Base-by-base conservation (phyloP, 345 rosid genomes). In the Cardiospermum halicacabum region DNA sequence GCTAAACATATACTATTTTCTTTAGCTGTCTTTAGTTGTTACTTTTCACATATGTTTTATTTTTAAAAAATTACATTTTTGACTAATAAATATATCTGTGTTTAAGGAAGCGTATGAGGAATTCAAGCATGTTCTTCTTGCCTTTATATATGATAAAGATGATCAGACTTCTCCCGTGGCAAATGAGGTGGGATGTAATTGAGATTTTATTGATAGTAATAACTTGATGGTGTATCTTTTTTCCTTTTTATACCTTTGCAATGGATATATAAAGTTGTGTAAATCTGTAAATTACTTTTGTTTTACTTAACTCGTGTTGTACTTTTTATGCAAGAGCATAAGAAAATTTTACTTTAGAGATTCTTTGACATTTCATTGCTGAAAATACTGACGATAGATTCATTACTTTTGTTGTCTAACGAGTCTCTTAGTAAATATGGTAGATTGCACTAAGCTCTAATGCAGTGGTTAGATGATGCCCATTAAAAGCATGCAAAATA, bases 31-130 rank as follows among this genome's bases (percentile, higher is more conserved):
- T 24, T 26, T 36, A 34, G 6, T n/a, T 64, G 10, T 25, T 24
- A 34, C 15, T 28, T 36, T 56, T 53, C 24, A 40, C 32, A 37
- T 57, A 31, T 62, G 19, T 50, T 8, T 25, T 51, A 47, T 53
- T 10, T 54, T 39, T 32, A 4, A 32, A 32, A 4, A 0, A 32
- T 32, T 32, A 15, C 16, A 24, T 24, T 15, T 74, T 78, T 86
- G 71, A 82, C 40, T 43, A 60, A 53, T 60, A 22, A 58, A 21
- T 61, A 22, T 71, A 39, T 75, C n/a, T 75, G 75, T 76, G 59
- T 72, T 85, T 74, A 85, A 90, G 98, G 98, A 93, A 88, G 95
- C 98, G 32, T 93, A 93, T 39, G 92, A 84, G 89, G 98, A 93
- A 75, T 90, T 93, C 82, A 93, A 93, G 84, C 98, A 90, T 75